Evolutionary conservation across 768 basidiomycete genomes (phyloP).

Genomic region (Serendipita vermifera): DNA sequence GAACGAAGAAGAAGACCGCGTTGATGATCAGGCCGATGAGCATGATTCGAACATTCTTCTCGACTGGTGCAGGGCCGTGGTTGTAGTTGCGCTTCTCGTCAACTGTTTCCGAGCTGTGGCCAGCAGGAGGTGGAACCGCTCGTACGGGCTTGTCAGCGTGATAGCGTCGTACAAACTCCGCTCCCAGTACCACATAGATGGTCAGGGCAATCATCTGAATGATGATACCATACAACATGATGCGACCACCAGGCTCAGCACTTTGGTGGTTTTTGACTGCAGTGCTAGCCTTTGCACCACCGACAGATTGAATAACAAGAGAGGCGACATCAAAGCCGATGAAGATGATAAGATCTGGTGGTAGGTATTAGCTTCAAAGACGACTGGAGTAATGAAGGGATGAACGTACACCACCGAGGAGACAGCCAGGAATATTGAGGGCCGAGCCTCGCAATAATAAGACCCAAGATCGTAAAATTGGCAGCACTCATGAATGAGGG

Average conservation of each 20-base stretch:
- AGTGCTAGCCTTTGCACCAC: slow-evolving; percentile 24
- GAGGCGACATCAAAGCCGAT: slow-evolving; percentile 26
- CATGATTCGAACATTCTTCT: slow-evolving; percentile 12
- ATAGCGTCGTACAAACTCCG: slow-evolving; percentile 38
- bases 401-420: slow-evolving; percentile 19
- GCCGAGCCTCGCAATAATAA: slow-evolving; percentile 34
- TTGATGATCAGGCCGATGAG: slow-evolving; percentile 15
- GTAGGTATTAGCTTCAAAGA: background rate
- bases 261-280: slow-evolving; percentile 15
- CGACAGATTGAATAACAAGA: slow-evolving; percentile 29
- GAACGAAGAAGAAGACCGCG: slow-evolving; percentile 23
- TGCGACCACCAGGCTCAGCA: slow-evolving; percentile 12
- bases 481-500: slow-evolving; percentile 47
- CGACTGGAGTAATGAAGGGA: background rate
- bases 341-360: slow-evolving; percentile 10
- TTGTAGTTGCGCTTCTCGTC: background rate
- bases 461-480: slow-evolving; percentile 41
- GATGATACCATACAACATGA: slow-evolving; percentile 18
- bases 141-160: slow-evolving; percentile 26
- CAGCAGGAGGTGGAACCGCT: too few species aligned
- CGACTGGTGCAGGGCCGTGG: background rate
- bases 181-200: slow-evolving; percentile 29
- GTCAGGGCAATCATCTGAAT: slow-evolving; percentile 25
- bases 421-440: slow-evolving; percentile 37
- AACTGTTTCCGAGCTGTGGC: too few species aligned